Conservation (phyloP, 2,329 filamentous ascomycete species). For the Colletotrichum sp. region DNA sequence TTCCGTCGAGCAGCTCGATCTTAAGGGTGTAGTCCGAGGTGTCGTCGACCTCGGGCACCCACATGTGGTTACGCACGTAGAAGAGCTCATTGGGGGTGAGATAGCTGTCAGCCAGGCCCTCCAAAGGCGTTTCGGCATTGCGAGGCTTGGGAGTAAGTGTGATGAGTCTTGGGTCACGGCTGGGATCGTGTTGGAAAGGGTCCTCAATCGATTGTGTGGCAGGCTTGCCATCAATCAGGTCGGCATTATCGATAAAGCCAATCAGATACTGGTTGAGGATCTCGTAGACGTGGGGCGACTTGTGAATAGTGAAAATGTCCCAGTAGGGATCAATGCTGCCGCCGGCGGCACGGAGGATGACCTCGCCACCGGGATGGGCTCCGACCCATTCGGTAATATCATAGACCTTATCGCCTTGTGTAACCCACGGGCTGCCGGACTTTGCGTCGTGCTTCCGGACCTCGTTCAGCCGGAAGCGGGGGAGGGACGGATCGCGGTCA, state of each 20-base stretch:
- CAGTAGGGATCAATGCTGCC: constrained; percentile 71
- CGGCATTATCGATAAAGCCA: constrained; percentile 62
- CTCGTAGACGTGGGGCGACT: constrained; percentile 67
- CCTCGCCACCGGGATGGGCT: constrained; percentile 70
- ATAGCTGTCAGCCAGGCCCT: constrained; percentile 53
- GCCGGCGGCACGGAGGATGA: constrained; percentile 70
- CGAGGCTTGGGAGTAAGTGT: constrained; percentile 60
- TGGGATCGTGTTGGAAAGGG: constrained; percentile 61
- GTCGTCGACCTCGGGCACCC: constrained; percentile 57
- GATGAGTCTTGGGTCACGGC: constrained; percentile 54
- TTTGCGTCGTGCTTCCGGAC: constrained; percentile 57
- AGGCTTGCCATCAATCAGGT: constrained; percentile 63
- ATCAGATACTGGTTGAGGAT: constrained; percentile 70
- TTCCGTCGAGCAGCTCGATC: constrained; percentile 61
- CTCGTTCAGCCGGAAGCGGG: constrained; percentile 55
- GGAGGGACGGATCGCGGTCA: constrained; percentile 45
- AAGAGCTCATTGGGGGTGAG: constrained; percentile 51
- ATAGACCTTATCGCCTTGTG: constrained; percentile 69
- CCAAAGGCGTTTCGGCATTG: constrained; percentile 64
- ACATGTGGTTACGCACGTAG: constrained; percentile 63
- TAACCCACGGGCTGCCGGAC: constrained; percentile 66
- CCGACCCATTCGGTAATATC: constrained; percentile 73
- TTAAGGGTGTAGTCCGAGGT: constrained; percentile 50
- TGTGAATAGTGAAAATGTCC: constrained; percentile 74
- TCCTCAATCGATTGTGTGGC: constrained; percentile 62